A percentile compares a stretch with the other conserved stretches of the same genome.
phyloP scores from a whole-genome alignment of 2,329 filamentous ascomycete species.

The Calonectria crousiana region DNA sequence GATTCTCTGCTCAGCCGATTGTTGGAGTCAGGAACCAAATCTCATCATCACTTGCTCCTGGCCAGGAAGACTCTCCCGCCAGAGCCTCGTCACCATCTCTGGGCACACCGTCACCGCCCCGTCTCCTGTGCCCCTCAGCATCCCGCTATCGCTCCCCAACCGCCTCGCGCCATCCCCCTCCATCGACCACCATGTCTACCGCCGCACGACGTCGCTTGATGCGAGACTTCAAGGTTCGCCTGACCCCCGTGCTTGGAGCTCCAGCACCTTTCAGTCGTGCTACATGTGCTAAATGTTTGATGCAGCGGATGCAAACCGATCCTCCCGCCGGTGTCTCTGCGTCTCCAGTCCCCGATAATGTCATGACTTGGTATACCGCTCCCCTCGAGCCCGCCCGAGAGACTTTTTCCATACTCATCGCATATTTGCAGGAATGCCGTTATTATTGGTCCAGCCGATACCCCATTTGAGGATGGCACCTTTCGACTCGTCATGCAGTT shows the following conservation, averaged over 20 bases:
- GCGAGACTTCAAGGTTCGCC: conserved; percentile 96
- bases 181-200: conserved; percentile 75
- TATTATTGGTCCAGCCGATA: conserved; percentile 96
- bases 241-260: neutral
- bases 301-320: conserved; percentile 97
- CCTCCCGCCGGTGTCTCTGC: conserved; percentile 97
- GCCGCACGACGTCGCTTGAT: conserved; percentile 95
- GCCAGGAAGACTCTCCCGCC: neutral
- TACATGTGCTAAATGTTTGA: conserved; percentile 23
- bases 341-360: conserved; percentile 94
- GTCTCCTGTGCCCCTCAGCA: conserved; percentile 17
- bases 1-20: conserved; percentile 20
- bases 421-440: conserved; percentile 84
- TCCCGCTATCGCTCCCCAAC: neutral
- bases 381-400: conserved; percentile 1
- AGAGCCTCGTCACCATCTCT: neutral
- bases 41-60: neutral
- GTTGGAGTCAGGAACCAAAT: neutral
- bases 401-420: conserved; percentile 33
- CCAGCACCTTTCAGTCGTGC: neutral
- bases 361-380: conserved; percentile 87
- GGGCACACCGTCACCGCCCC: conserved; percentile 4
- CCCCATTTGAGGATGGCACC: conserved; percentile 97
- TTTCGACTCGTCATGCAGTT: conserved; percentile 99
- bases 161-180: conserved; percentile 6